phyloP scores from a whole-genome alignment of 305 asterid genomes.

The Striga hermonthica region DNA sequence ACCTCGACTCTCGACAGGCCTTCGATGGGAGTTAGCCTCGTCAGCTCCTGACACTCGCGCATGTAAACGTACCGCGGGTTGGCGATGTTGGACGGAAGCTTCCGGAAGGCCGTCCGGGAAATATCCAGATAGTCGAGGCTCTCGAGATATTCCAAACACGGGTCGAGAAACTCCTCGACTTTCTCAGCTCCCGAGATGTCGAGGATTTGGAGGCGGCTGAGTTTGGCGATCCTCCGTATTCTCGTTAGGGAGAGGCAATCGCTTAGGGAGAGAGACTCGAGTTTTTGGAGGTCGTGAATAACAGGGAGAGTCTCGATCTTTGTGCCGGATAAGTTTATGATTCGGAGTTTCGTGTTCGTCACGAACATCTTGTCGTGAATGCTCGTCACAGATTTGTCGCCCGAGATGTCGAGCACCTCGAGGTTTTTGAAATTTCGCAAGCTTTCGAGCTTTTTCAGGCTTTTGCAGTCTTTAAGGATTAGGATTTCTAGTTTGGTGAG shows the following conservation, averaged over 20 bases:
- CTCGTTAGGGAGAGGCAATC: constrained; percentile 29
- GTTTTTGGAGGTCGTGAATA: constrained; percentile 30
- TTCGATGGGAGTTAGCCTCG: constrained; percentile 32
- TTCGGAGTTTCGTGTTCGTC: constrained; percentile 29
- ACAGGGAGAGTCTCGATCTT: constrained; percentile 37
- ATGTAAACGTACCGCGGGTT: constrained; percentile 31
- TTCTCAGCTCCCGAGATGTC: constrained; percentile 38
- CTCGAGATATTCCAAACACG: constrained; percentile 24
- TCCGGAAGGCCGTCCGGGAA: constrained; percentile 35
- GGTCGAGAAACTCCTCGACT: constrained; percentile 39
- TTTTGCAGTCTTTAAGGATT: constrained; percentile 36
- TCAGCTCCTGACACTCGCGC: constrained; percentile 29
- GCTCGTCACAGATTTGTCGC: constrained; percentile 24
- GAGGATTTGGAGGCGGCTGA: constrained; percentile 33
- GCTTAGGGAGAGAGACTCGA: constrained; percentile 33
- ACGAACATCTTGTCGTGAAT: constrained; percentile 36
- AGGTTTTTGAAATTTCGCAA: constrained; percentile 30
- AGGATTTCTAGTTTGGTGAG: constrained; percentile 34
- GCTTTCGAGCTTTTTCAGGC: constrained; percentile 25
- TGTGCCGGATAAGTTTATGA: constrained; percentile 37
- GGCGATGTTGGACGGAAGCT: constrained; percentile 35
- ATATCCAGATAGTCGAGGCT: constrained; percentile 33
- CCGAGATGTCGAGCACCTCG: constrained; percentile 39
- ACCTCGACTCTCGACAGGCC: constrained; percentile 26
- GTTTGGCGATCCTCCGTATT: constrained; percentile 35